Base-by-base conservation (phyloP, 2,329 filamentous ascomycete species). In the Trichoderma polysporum region DNA sequence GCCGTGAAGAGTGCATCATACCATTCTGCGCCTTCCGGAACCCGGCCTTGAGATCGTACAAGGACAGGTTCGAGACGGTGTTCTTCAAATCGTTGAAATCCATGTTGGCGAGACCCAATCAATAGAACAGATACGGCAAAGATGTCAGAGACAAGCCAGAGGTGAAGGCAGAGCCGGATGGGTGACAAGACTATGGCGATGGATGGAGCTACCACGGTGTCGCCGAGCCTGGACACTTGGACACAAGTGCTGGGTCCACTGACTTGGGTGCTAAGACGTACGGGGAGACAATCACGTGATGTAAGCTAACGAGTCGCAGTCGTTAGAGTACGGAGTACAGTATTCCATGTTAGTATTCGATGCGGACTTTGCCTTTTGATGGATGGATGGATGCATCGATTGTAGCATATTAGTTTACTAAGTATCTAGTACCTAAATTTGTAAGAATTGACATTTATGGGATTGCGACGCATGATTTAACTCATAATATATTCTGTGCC, bases 11-110 rank as follows among this genome's bases (percentile, higher is more conserved):
- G 58, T 31, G 59, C 82, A 13, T n/a, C 62, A 17, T 50, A 97
- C 94, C 94, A 94, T 97, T 97, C 77, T 97, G 94, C 68, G 96
- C 92, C 80, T 97, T 97, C 73, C 94, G 90, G 73, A 97, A 93
- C 71, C 93, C 91, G 65, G 94, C 94, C 84, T 97, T 97, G 83
- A 97, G 77, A 80, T 97, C 94, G 84, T 97, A 97, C 79, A 97
- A 86, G 74, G 91, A 92, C 85, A 97, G 85, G 83, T 95, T 96
- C 83, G 90, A 90, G 80, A 97, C 93, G 81, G 92, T 90, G 74
- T 92, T 92, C 79, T 92, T 94, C 65, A 97, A 80, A 76, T 85
- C 92, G 80, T 90, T 90, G 78, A 96, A 86, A 85, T 97, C 92
- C 93, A 97, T 97, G 12, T 49, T 65, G 39, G 13, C 74, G 77